Evolutionary conservation across 257 asterid genomes (phyloP), one percentile per base, ranked within the genome.

Genomic region (Paraleonurus japonicus): DNA sequence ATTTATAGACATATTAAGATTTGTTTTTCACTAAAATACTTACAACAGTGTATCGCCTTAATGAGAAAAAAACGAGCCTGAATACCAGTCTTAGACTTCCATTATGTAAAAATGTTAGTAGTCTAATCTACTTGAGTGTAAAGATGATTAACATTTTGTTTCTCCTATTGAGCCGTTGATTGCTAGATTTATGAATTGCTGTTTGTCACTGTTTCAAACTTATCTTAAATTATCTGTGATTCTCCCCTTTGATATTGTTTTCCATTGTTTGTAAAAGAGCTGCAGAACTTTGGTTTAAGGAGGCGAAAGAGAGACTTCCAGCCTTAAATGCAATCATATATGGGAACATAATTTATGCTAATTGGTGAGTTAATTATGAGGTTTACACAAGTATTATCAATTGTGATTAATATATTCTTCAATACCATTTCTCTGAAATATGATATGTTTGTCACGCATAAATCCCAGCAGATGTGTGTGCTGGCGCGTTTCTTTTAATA

Each of bases 201-300:
- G 7, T 5, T 50, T 48, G 19, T 35, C 17, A 16, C 51, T 74
- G 70, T 65, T 57, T 57, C 61, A 35, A 19, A 54, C 30, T 61
- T 19, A 33, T 43, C 68, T 43, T 58, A 6, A 1, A 12, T 4
- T 7, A 30, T 63, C 2, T 51, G 76, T 15, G 22, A 33, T 61
- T 74, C 55, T 60, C 72, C 41, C 50, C 69, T 76, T 77, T 81
- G 15, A 77, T 76, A 58, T 83, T 79, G 76, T 73, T 72, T 65
- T 76, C 59, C 73, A 47, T 50, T 79, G 69, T 81, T 86, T 78
- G 73, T 76, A 82, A 80, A 81, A 94, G 99, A 78, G 93, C 96
- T 86, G 96, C 99, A 51, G 98, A 95, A 82, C 72, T 3, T 76
- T 95, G 99, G 96, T 95, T 95, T 86, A 78, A 85, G 86, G 93